Base-by-base conservation (phyloP, 2,329 filamentous ascomycete genomes). In the Aureobasidium sp. region DNA sequence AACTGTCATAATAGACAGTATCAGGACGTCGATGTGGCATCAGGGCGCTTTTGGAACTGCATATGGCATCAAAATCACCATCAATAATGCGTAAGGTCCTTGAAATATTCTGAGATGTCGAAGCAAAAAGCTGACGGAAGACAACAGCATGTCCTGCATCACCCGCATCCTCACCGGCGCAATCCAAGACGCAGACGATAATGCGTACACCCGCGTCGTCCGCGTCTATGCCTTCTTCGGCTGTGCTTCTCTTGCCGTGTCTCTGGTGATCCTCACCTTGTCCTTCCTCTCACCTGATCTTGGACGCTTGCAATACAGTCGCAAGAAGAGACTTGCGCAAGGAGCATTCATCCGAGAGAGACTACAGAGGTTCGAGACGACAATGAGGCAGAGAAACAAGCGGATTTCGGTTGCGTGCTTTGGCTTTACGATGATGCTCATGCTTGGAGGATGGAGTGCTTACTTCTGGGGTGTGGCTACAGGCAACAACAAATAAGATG, bases 401-500 rank as follows among this genome's bases (percentile, higher is more conserved):
- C 68, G 65, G 57, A 62, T 63, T 12, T 80, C 77, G 13, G 64
- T 77, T 39, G 63, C 67, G 9, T 79, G 78, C 62, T 82, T 84
- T 57, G 69, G 65, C 1, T 69, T 71, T 0, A 66, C 84, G 1
- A 66, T 80, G 0, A 26, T 80, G 3, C 65, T 85, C 44, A 76
- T 82, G 0, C 36, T 82, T 10, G 83, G 84, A 0, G 75, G 75
- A 2, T 84, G 82, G 80, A 71, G 67, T 9, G 82, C 81, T 0
- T 86, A 84, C 68, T 84, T 86, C 64, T 86, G 82, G 82, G 83
- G 84, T 8, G 77, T 82, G 2, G 80, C 79, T 4, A 85, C 81
- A 0, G 80, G 80, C 0, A 77, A 83, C 61, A 79, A 81, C 44
- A 48, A 48, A 20, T 59, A 20, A 58, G 39, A 48, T 2, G 34